phyloP scores from a whole-genome alignment of 148 eudicot genomes.

The Rhododendron molle region DNA sequence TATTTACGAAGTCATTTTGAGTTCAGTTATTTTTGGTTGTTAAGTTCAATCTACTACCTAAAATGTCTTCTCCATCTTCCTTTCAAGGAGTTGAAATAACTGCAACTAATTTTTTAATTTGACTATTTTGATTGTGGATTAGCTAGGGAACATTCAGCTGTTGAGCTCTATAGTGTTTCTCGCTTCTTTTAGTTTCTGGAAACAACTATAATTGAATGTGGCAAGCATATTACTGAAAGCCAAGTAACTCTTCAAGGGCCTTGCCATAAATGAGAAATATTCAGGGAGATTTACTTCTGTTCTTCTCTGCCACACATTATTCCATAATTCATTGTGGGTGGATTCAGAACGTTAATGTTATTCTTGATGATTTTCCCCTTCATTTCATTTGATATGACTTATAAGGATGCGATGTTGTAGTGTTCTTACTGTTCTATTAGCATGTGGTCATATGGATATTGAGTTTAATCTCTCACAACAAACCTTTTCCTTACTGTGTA shows the following conservation, averaged over 20 bases:
- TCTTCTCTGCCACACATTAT: not conserved
- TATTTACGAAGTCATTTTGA: not conserved
- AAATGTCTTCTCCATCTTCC: not conserved
- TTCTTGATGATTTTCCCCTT: too few species aligned
- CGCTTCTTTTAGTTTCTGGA: not conserved
- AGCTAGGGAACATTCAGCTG: not conserved
- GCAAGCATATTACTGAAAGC: not conserved
- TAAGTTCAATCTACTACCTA: not conserved
- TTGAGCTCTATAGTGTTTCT: not conserved
- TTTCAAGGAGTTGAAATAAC: not conserved
- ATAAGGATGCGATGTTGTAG: too few species aligned
- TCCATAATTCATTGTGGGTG: too few species aligned
- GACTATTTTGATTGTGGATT: not conserved
- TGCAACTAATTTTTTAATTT: not conserved
- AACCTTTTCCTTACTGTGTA: slow-evolving; percentile 11
- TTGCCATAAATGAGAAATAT: not conserved
- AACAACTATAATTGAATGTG: not conserved
- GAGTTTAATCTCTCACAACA: not conserved
- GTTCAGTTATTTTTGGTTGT: not conserved
- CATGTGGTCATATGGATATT: not conserved
- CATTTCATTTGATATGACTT: too few species aligned
- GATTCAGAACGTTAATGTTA: too few species aligned
- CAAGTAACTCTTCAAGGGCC: not conserved
- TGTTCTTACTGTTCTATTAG: not conserved
- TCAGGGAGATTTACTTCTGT: not conserved